Conservation (phyloP, 257 asterid species). For the Solanum piurae region DNA sequence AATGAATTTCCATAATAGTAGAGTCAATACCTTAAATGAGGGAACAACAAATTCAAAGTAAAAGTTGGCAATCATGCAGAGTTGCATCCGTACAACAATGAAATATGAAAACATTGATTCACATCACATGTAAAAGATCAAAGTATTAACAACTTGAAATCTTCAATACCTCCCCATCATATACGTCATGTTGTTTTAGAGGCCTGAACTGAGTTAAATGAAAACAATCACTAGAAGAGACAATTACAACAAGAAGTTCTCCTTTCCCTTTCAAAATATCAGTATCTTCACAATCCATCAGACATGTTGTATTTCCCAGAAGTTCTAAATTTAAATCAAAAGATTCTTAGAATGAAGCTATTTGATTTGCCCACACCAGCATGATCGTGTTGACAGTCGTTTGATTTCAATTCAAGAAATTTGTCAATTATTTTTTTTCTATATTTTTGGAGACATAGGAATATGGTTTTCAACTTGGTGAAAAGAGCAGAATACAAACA, state of each 20-base stretch:
- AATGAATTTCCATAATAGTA: no score
- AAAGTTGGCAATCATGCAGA: no score
- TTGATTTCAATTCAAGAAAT: no score
- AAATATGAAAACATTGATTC: background rate
- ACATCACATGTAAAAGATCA: background rate
- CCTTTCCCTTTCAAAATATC: constrained; percentile 48
- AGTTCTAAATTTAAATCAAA: constrained; percentile 37
- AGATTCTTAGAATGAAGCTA: constrained; percentile 1
- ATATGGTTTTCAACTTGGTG: no score
- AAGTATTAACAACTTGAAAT: background rate
- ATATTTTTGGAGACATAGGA: no score
- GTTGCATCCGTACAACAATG: no score
- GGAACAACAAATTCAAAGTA: no score
- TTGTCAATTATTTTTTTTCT: no score
- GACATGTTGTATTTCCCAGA: constrained; percentile 42
- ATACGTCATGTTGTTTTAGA: constrained; percentile 54
- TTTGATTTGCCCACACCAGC: no score
- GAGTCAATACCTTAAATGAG: no score
- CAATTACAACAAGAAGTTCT: background rate
- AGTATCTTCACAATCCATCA: constrained; percentile 83
- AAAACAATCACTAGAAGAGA: background rate
- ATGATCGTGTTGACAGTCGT: no score
- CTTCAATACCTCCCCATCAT: constrained; percentile 61
- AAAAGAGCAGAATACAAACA: no score
- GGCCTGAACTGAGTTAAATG: constrained; percentile 45